Percentiles rank a stretch among this genome's conserved stretches.
Evolutionary conservation across 2,329 filamentous ascomycete species (phyloP).

Genomic region (Beauveria bassiana): DNA sequence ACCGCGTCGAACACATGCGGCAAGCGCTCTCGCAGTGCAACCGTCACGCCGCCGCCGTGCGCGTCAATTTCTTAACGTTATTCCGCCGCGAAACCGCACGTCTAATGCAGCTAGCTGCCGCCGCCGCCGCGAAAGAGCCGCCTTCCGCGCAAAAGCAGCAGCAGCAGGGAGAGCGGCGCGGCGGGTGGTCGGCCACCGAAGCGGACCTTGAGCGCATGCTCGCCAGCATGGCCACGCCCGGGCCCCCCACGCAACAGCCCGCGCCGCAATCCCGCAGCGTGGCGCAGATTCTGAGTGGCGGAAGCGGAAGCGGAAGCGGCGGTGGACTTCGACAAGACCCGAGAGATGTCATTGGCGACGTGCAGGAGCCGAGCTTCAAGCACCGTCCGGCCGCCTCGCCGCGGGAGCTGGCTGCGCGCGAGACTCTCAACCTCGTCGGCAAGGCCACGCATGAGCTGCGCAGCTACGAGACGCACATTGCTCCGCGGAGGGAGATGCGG

Average conservation of each 20-base stretch:
- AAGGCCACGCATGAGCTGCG: constrained; percentile 16
- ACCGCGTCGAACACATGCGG: constrained; percentile 16
- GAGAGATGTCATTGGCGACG: constrained; percentile 9
- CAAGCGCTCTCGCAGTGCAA: constrained; percentile 17
- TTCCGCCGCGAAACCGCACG: constrained; percentile 25
- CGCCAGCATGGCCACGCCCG: constrained; percentile 21
- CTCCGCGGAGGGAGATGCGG: constrained; percentile 10
- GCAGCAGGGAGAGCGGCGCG: not conserved
- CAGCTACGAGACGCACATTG: constrained; percentile 19
- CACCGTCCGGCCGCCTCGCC: constrained; percentile 9
- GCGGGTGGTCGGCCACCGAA: not conserved
- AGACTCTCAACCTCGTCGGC: constrained; percentile 17
- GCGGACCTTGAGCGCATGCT: constrained; percentile 21
- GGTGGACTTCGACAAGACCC: not conserved
- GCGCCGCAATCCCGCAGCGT: not conserved
- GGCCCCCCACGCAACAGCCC: not conserved
- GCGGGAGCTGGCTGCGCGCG: constrained; percentile 17
- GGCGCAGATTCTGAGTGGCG: not conserved
- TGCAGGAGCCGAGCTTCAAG: constrained; percentile 17
- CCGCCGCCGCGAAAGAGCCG: constrained; percentile 10
- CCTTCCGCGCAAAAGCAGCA: not conserved
- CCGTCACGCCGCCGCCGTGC: constrained; percentile 20
- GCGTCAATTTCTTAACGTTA: constrained; percentile 24
- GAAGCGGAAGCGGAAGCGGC: not conserved
- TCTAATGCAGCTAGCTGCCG: constrained; percentile 17